These are phyloP conservation scores for Madurella mycetomatis DNA, from an alignment of 2,329 filamentous ascomycete species.

Conservation along the genomic window DNA sequence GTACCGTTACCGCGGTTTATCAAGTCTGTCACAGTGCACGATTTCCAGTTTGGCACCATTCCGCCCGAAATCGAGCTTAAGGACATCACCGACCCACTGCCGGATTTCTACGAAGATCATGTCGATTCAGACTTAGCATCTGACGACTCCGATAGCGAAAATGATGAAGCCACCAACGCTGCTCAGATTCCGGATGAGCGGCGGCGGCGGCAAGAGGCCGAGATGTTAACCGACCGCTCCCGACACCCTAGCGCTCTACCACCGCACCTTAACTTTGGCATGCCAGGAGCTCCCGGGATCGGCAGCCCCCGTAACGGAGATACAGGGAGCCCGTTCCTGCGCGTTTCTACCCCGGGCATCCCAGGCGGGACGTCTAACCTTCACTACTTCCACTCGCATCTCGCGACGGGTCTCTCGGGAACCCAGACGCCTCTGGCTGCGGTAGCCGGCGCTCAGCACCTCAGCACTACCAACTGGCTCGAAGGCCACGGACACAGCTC, in stretches of 20 bases:
- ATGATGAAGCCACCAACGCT: slow-evolving; percentile 32
- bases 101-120: slow-evolving; percentile 91
- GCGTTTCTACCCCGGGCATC: slow-evolving; percentile 57
- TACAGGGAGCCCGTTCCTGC: slow-evolving; percentile 53
- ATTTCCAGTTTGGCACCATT: slow-evolving; percentile 85
- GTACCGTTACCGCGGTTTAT: slow-evolving; percentile 92
- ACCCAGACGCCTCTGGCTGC: slow-evolving; percentile 76
- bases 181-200: slow-evolving; percentile 34
- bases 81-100: slow-evolving; percentile 91
- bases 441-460: slow-evolving; percentile 64
- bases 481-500: slow-evolving; percentile 29
- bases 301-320: slow-evolving; percentile 33
- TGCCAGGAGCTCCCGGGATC: slow-evolving; percentile 30
- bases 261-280: slow-evolving; percentile 37
- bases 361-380: slow-evolving; percentile 71
- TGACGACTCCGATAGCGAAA: slow-evolving; percentile 44
- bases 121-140: slow-evolving; percentile 59
- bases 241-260: slow-evolving; percentile 27
- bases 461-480: slow-evolving; percentile 47
- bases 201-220: slow-evolving; percentile 21
- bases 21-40: slow-evolving; percentile 88
- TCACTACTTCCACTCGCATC: slow-evolving; percentile 77
- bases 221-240: slow-evolving; percentile 7
- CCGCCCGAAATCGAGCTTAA: slow-evolving; percentile 86
- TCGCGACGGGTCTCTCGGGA: slow-evolving; percentile 66